These are phyloP conservation scores for Phytophthora tubulina DNA, from an alignment of 352 stramenopile genomes.

Conservation along the genomic window DNA sequence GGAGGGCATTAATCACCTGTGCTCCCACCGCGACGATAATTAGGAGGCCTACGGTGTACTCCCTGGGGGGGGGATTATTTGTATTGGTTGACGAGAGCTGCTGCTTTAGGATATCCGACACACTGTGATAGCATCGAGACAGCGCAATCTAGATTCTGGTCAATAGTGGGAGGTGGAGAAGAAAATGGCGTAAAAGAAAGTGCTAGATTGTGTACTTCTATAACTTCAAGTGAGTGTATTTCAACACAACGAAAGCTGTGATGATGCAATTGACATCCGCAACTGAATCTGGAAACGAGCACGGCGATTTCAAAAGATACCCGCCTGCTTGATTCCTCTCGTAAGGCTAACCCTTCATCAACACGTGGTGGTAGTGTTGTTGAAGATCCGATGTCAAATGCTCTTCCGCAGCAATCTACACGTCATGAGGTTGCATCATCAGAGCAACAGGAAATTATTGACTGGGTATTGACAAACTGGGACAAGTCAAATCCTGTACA, in stretches of 20 bases:
- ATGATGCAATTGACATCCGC: not conserved
- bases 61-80: too few relatives aligned
- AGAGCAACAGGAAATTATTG: not conserved
- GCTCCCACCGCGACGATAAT: too few relatives aligned
- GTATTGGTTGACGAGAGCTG: not conserved
- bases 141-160: not conserved
- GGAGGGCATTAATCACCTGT: too few relatives aligned
- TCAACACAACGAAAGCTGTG: not conserved
- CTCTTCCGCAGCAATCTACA: too few relatives aligned
- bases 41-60: too few relatives aligned
- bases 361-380: not conserved
- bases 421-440: not conserved
- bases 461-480: not conserved
- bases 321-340: not conserved
- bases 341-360: not conserved
- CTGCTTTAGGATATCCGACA: not conserved
- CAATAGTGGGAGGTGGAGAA: not conserved
- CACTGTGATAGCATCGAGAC: not conserved
- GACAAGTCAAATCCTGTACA: not conserved
- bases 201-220: not conserved
- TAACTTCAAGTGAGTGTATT: not conserved
- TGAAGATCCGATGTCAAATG: not conserved
- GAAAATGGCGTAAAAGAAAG: not conserved
- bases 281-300: not conserved
- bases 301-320: not conserved